phyloP scores from a whole-genome alignment of 139 green algal species.

The Chlorella sp. region DNA sequence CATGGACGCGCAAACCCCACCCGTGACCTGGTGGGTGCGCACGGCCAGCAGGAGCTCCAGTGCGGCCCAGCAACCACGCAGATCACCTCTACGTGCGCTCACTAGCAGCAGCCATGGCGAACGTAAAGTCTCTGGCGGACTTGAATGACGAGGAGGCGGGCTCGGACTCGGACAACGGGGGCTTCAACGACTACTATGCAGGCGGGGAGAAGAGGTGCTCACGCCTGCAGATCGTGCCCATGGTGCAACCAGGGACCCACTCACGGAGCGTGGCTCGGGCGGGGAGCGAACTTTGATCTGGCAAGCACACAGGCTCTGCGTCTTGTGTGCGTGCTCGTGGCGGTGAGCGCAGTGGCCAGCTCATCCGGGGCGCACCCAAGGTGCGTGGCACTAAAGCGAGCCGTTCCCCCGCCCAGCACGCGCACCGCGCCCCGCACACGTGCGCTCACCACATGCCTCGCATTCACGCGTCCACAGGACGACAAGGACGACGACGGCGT shows the following conservation, averaged over 20 bases:
- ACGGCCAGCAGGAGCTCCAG: no score
- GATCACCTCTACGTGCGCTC: no score
- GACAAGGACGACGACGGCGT: constrained; percentile 40
- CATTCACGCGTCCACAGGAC: constrained; percentile 7
- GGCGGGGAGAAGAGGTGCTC: constrained; percentile 74
- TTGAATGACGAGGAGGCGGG: not conserved
- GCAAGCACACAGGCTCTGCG: not conserved
- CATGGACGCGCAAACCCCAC: no score
- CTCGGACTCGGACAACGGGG: not conserved
- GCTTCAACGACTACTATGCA: constrained; percentile 73
- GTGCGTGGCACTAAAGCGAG: not conserved
- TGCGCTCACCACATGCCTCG: constrained; percentile 6
- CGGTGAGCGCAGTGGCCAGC: constrained; percentile 43
- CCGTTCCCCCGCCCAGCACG: no score
- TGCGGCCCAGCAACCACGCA: no score
- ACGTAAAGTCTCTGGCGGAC: no score
- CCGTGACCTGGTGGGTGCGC: no score
- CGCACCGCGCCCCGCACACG: not conserved
- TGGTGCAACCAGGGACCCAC: no score
- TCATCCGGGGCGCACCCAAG: constrained; percentile 53
- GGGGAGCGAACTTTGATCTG: no score
- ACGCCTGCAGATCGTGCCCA: no score
- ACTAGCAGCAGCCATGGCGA: no score
- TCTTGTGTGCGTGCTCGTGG: not conserved
- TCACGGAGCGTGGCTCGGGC: no score